These are phyloP conservation scores for Lathyrus sativus DNA, from an alignment of 306 rosid genomes.

Conservation along the genomic window DNA sequence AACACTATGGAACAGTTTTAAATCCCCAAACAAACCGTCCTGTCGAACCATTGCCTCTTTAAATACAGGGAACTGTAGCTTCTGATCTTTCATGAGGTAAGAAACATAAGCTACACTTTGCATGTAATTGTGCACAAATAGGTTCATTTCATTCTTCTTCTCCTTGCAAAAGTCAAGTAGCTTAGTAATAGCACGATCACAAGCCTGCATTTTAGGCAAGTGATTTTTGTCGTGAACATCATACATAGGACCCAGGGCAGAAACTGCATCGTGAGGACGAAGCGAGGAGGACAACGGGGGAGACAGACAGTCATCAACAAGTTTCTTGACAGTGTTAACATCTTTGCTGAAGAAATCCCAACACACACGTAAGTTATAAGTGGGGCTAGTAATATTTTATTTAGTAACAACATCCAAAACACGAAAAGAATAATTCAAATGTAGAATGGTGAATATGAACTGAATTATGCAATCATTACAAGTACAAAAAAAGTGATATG, in stretches of 20 bases:
- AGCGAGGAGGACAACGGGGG: slow-evolving; percentile 84
- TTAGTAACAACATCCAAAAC: slow-evolving; percentile 17
- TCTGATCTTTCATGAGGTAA: slow-evolving; percentile 81
- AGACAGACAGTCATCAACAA: slow-evolving; percentile 91
- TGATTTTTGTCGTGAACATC: slow-evolving; percentile 90
- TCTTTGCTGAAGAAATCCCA: slow-evolving; percentile 80
- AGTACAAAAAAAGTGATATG: slow-evolving; percentile 18
- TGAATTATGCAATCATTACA: slow-evolving; percentile 7
- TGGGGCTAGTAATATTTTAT: slow-evolving; percentile 6
- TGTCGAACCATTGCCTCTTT: slow-evolving; percentile 95
- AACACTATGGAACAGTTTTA: slow-evolving; percentile 77
- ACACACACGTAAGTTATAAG: slow-evolving; percentile 19
- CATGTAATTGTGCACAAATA: slow-evolving; percentile 76
- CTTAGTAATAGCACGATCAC: slow-evolving; percentile 72
- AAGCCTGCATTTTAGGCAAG: slow-evolving; percentile 84
- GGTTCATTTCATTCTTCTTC: slow-evolving; percentile 84
- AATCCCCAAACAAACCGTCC: slow-evolving; percentile 74
- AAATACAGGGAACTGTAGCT: slow-evolving; percentile 93
- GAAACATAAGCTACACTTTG: slow-evolving; percentile 74
- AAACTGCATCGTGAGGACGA: slow-evolving; percentile 99
- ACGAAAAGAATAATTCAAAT: slow-evolving; percentile 27
- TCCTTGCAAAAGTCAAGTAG: slow-evolving; percentile 77
- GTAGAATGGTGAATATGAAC: not conserved
- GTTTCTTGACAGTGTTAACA: slow-evolving; percentile 85
- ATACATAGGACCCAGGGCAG: slow-evolving; percentile 99